phyloP scores from a whole-genome alignment of 108 stramenopile species.

The Cyclotella baltica region DNA sequence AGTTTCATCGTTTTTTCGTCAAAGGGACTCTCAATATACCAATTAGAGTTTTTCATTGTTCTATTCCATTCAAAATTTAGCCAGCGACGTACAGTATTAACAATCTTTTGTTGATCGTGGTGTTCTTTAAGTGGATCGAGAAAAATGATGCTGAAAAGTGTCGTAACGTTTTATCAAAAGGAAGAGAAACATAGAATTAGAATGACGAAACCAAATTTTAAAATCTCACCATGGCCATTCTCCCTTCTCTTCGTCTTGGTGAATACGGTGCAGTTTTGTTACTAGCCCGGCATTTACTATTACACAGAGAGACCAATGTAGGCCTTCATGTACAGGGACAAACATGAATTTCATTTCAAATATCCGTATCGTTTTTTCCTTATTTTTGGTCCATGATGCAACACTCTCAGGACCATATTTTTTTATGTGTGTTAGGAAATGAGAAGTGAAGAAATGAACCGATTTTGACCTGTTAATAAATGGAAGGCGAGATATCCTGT shows the following conservation, averaged over 20 bases:
- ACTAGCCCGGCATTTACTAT: conserved; percentile 91
- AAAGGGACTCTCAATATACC: conserved; percentile 40
- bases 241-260: neutral
- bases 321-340: conserved; percentile 89
- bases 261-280: conserved; percentile 1
- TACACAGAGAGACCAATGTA: conserved; percentile 97
- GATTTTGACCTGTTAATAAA: conserved; percentile 5
- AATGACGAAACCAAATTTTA: neutral
- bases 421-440: conserved; percentile 83
- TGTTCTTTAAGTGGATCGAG: conserved; percentile 86
- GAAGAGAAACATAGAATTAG: neutral
- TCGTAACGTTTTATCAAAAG: neutral
- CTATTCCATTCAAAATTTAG: conserved; percentile 82
- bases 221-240: conserved; percentile 46
- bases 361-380: conserved; percentile 86
- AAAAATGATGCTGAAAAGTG: conserved; percentile 79
- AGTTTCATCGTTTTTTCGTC: conserved; percentile 50
- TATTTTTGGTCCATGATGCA: conserved; percentile 77
- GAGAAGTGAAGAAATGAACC: conserved; percentile 88
- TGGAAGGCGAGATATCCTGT: conserved; percentile 48
- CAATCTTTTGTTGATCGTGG: conserved; percentile 54
- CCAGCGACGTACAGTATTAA: conserved; percentile 64
- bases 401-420: conserved; percentile 72
- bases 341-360: conserved; percentile 91
- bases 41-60: conserved; percentile 22